These are phyloP conservation scores for Antarctomyces pellizariae DNA, from an alignment of 495 filamentous ascomycete genomes.

Conservation along the genomic window DNA sequence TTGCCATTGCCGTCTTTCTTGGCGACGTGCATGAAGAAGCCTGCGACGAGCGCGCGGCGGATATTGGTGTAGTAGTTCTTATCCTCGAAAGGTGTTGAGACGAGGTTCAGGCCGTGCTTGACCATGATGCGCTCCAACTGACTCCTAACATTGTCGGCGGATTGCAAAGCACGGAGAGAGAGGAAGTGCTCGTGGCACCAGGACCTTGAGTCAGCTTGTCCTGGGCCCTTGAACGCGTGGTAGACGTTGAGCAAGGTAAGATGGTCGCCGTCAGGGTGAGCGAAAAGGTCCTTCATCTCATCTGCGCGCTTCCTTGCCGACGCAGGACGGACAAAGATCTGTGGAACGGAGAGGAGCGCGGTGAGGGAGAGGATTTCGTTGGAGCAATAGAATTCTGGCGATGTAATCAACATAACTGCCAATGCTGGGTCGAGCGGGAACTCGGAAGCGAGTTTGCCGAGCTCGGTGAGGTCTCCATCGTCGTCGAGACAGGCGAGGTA, in stretches of 20 bases:
- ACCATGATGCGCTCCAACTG: slow-evolving; percentile 96
- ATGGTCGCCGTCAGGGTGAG: slow-evolving; percentile 84
- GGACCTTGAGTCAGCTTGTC: slow-evolving; percentile 50
- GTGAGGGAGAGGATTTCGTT: slow-evolving; percentile 95
- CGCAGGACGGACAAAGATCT: slow-evolving; percentile 78
- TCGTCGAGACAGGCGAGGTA: slow-evolving; percentile 93
- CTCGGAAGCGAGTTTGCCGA: slow-evolving; percentile 77
- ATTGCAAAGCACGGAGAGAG: slow-evolving; percentile 68
- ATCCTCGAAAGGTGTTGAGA: slow-evolving; percentile 76
- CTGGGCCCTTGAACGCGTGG: slow-evolving; percentile 73
- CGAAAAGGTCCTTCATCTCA: slow-evolving; percentile 89
- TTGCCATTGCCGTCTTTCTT: slow-evolving; percentile 60
- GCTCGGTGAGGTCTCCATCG: slow-evolving; percentile 67
- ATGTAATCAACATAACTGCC: slow-evolving; percentile 94
- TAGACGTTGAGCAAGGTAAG: slow-evolving; percentile 94
- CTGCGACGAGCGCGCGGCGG: slow-evolving; percentile 71
- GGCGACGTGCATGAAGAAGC: slow-evolving; percentile 99
- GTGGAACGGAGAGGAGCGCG: slow-evolving; percentile 78
- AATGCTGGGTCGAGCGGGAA: slow-evolving; percentile 90
- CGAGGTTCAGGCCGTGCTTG: slow-evolving; percentile 55
- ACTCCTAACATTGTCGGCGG: slow-evolving; percentile 75
- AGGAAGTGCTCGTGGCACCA: slow-evolving; percentile 99
- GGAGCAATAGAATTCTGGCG: slow-evolving; percentile 95
- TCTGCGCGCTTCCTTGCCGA: slow-evolving; percentile 75
- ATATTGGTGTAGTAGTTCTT: slow-evolving; percentile 98